phyloP scores from a whole-genome alignment of 768 basidiomycete species.

The Aureoboletus auriporus region DNA sequence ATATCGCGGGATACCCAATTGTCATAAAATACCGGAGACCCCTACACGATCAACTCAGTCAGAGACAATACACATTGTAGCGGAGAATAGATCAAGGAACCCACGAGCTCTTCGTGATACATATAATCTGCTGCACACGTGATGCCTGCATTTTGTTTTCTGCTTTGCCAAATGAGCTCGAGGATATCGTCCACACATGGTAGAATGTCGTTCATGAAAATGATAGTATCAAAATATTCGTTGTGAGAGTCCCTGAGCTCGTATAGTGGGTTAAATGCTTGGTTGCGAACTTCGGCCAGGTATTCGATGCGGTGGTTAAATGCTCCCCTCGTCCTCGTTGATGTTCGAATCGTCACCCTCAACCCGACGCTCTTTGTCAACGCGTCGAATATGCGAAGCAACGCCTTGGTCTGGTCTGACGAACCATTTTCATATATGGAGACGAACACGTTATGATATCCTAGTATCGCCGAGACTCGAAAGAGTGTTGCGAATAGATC shows the following conservation, averaged over 20 bases:
- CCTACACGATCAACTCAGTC: constrained; percentile 29
- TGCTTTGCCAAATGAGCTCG: constrained; percentile 94
- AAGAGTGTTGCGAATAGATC: constrained; percentile 97
- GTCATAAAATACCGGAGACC: constrained; percentile 93
- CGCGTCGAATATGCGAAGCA: constrained; percentile 92
- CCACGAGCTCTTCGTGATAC: constrained; percentile 92
- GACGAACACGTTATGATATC: constrained; percentile 97
- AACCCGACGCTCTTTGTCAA: constrained; percentile 87
- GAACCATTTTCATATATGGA: constrained; percentile 99
- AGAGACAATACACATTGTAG: background rate
- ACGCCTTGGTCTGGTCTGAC: constrained; percentile 96
- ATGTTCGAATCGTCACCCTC: constrained; percentile 89
- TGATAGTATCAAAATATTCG: constrained; percentile 93
- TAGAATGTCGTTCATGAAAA: constrained; percentile 99
- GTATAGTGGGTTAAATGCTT: constrained; percentile 92
- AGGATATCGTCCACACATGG: constrained; percentile 97
- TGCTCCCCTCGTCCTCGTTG: constrained; percentile 86
- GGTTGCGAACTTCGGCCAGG: constrained; percentile 99
- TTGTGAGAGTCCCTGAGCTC: constrained; percentile 89
- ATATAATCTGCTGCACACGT: constrained; percentile 99
- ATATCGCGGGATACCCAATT: constrained; percentile 99
- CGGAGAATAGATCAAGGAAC: constrained; percentile 21
- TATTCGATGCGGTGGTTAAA: constrained; percentile 99
- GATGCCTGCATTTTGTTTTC: constrained; percentile 93
- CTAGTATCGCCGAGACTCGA: constrained; percentile 85